A percentile compares a stretch with the other conserved stretches of the same genome.
Conservation (phyloP, 257 asterid species). For the Leonotis leonurus region DNA sequence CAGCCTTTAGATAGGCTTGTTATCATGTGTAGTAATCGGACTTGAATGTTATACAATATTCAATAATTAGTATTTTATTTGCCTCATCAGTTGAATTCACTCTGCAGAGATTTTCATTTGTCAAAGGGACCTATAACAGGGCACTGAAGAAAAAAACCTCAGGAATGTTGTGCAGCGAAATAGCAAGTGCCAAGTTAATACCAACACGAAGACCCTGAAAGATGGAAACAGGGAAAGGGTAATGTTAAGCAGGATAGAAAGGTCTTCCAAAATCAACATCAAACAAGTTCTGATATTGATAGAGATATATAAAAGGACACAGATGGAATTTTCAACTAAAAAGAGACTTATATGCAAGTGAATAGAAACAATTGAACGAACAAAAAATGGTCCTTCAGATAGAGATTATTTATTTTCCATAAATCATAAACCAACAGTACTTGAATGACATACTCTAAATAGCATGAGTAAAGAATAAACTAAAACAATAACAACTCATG, state of each 20-base stretch:
- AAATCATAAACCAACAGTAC: background rate
- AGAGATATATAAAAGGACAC: background rate
- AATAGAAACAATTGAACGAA: background rate
- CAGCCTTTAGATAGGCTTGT: too few species aligned
- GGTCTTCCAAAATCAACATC: constrained; percentile 17
- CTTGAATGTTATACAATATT: too few species aligned
- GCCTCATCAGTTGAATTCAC: too few species aligned
- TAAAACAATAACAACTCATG: background rate
- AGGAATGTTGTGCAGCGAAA: constrained; percentile 82
- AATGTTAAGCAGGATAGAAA: background rate
- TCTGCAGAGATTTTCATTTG: too few species aligned
- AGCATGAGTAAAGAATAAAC: background rate
- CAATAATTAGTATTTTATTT: too few species aligned
- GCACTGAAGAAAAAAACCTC: constrained; percentile 43
- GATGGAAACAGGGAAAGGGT: constrained; percentile 17
- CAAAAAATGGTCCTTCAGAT: background rate
- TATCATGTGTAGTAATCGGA: too few species aligned
- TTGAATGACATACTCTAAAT: background rate
- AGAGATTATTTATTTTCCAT: background rate
- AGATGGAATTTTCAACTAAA: background rate
- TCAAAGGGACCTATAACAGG: background rate
- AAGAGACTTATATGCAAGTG: background rate
- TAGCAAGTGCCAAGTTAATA: constrained; percentile 80
- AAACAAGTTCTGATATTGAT: constrained; percentile 32
- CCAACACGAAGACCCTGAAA: constrained; percentile 86